Evolutionary conservation across 208 protist genomes (phyloP).

Genomic region (Acanthamoeba polyphaga): DNA sequence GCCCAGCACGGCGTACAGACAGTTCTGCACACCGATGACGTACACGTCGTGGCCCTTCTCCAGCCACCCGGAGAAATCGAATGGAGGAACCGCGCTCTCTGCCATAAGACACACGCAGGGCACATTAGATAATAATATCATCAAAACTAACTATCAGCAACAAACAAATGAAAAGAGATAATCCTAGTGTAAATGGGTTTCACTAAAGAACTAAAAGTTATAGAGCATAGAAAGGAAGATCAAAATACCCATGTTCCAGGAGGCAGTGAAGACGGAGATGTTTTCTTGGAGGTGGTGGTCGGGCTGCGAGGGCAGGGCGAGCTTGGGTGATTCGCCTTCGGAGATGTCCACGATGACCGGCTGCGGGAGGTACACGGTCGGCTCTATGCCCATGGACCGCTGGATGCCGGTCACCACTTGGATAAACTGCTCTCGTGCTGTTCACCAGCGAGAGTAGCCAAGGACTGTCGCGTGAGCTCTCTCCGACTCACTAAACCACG

Average conservation of each 20-base stretch:
- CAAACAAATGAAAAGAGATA: too few relatives aligned
- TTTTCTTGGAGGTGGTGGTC: constrained; percentile 34
- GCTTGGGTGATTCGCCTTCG: neutral
- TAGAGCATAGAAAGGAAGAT: neutral
- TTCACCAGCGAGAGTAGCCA: too few relatives aligned
- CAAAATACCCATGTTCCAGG: constrained; percentile 49
- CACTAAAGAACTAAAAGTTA: neutral
- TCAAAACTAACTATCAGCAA: too few relatives aligned
- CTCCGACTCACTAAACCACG: neutral
- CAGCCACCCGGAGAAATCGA: constrained; percentile 51
- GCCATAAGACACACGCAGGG: neutral
- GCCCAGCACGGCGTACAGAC: neutral
- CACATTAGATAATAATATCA: neutral
- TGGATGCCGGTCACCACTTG: constrained; percentile 59
- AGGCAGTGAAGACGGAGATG: constrained; percentile 46
- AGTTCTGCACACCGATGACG: constrained; percentile 69
- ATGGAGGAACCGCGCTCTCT: constrained; percentile 26
- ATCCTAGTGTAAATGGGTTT: too few relatives aligned
- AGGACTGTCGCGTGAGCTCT: too few relatives aligned
- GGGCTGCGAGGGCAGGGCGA: constrained; percentile 19
- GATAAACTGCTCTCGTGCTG: constrained; percentile 65
- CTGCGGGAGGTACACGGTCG: neutral
- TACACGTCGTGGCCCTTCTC: constrained; percentile 67
- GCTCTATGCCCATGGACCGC: neutral
- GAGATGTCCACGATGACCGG: neutral